Conservation (phyloP, 140 eudicot species). For the Bidens hawaiensis region DNA sequence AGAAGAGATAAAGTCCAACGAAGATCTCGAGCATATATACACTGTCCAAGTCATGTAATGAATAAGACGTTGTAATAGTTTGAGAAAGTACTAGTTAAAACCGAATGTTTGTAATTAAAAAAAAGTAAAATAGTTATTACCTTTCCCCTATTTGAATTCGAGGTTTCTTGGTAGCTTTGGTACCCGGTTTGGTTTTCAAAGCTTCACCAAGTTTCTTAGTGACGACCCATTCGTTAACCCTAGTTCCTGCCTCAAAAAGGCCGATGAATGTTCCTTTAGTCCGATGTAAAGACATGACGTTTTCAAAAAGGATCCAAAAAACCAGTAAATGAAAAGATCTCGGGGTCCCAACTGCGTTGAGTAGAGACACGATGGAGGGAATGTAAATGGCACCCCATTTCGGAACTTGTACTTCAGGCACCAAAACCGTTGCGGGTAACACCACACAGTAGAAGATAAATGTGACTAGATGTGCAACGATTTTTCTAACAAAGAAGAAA, state of each 20-base stretch:
- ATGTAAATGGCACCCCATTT: constrained; percentile 86
- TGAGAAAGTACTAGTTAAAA: too few relatives aligned
- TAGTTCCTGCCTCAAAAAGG: constrained; percentile 53
- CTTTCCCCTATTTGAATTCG: constrained; percentile 52
- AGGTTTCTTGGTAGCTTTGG: constrained; percentile 43
- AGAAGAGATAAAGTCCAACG: constrained; percentile 53
- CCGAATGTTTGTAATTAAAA: too few relatives aligned
- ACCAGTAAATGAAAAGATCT: constrained; percentile 77
- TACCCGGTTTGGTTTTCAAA: constrained; percentile 40
- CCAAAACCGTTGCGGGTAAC: constrained; percentile 68
- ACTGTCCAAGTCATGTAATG: constrained; percentile 31
- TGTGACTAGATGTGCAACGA: constrained; percentile 86
- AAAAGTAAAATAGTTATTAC: constrained; percentile 21
- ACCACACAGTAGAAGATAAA: constrained; percentile 80
- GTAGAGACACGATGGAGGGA: constrained; percentile 70
- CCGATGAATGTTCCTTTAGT: constrained; percentile 89
- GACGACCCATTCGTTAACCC: constrained; percentile 91
- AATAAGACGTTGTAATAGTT: neutral
- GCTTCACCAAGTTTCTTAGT: constrained; percentile 90
- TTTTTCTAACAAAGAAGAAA: constrained; percentile 93
- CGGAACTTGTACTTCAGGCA: constrained; percentile 88
- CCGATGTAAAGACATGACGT: constrained; percentile 90
- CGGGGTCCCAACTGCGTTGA: constrained; percentile 96
- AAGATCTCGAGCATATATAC: constrained; percentile 56
- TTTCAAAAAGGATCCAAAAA: constrained; percentile 88